Evolutionary conservation across 2,329 filamentous ascomycete genomes (phyloP).

Genomic region (Aureobasidium sp.): DNA sequence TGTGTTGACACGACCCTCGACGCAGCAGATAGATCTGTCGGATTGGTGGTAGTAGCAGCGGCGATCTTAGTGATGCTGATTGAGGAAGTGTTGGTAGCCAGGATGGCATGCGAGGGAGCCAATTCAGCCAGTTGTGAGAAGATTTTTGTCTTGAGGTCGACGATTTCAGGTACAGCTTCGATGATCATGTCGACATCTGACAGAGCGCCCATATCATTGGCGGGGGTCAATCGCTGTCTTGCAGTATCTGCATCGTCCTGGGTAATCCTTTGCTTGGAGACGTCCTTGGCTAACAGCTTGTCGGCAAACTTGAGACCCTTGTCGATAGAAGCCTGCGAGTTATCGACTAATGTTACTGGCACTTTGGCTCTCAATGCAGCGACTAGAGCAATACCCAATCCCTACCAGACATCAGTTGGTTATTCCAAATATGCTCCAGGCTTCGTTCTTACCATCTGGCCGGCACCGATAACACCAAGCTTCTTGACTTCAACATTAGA

Average conservation of each 20-base stretch:
- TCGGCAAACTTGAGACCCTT: constrained; percentile 90
- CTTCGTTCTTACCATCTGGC: constrained; percentile 68
- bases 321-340: constrained; percentile 72
- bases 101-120: constrained; percentile 75
- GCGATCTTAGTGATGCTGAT: constrained; percentile 97
- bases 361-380: constrained; percentile 78
- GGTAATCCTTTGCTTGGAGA: constrained; percentile 78
- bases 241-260: constrained; percentile 71
- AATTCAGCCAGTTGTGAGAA: constrained; percentile 77
- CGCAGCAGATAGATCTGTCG: constrained; percentile 70
- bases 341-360: constrained; percentile 80
- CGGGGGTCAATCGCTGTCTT: constrained; percentile 61
- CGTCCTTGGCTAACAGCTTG: constrained; percentile 88
- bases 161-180: constrained; percentile 92
- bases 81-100: constrained; percentile 97
- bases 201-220: constrained; percentile 69
- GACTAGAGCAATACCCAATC: constrained; percentile 90
- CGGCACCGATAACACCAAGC: constrained; percentile 86
- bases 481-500: constrained; percentile 59
- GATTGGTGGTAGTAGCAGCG: constrained; percentile 69
- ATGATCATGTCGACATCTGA: constrained; percentile 91
- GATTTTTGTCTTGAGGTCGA: constrained; percentile 77
- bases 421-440: too few species aligned
- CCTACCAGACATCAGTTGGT: constrained; percentile 47
- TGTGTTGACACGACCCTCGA: constrained; percentile 91